Evolutionary conservation across 2,329 filamentous ascomycete species (phyloP).

Genomic region (Verticillium longisporum): DNA sequence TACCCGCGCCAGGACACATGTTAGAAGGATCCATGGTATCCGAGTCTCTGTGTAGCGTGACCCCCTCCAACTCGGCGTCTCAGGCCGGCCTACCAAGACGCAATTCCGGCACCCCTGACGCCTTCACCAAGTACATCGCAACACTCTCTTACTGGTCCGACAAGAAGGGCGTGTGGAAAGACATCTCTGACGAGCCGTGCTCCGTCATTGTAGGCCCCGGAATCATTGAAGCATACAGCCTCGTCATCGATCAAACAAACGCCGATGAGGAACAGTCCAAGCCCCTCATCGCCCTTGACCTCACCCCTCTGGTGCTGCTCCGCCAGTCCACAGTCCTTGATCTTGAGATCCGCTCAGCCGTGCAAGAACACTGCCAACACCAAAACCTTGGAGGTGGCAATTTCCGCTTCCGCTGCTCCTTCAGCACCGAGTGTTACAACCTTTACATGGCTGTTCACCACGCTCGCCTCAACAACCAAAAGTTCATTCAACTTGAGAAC

Average conservation of each 20-base stretch:
- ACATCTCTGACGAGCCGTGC: slow-evolving; percentile 44
- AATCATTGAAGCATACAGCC: slow-evolving; percentile 49
- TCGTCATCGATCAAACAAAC: slow-evolving; percentile 23
- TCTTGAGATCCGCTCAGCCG: slow-evolving; percentile 85
- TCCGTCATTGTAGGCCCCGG: slow-evolving; percentile 52
- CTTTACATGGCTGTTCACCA: slow-evolving; percentile 85
- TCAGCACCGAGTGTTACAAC: slow-evolving; percentile 67
- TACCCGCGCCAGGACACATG: slow-evolving; percentile 19
- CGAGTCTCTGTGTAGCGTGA: slow-evolving; percentile 54
- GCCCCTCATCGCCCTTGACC: slow-evolving; percentile 64
- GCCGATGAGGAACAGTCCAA: slow-evolving; percentile 25
- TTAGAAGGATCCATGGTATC: slow-evolving; percentile 34
- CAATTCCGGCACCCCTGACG: slow-evolving; percentile 33
- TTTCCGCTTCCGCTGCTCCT: slow-evolving; percentile 83
- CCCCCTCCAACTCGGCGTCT: slow-evolving; percentile 76
- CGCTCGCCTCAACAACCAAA: slow-evolving; percentile 85
- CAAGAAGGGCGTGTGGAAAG: slow-evolving; percentile 52
- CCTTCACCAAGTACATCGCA: slow-evolving; percentile 41
- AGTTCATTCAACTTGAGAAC: slow-evolving; percentile 65
- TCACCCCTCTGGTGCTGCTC: slow-evolving; percentile 86
- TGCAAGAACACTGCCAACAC: slow-evolving; percentile 65
- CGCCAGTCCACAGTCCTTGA: slow-evolving; percentile 88
- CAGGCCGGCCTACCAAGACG: slow-evolving; percentile 58
- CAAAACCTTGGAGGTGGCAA: slow-evolving; percentile 61
- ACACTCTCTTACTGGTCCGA: slow-evolving; percentile 58